Evolutionary conservation across 306 rosid genomes (phyloP).

Genomic region (Quercus bicolor): DNA sequence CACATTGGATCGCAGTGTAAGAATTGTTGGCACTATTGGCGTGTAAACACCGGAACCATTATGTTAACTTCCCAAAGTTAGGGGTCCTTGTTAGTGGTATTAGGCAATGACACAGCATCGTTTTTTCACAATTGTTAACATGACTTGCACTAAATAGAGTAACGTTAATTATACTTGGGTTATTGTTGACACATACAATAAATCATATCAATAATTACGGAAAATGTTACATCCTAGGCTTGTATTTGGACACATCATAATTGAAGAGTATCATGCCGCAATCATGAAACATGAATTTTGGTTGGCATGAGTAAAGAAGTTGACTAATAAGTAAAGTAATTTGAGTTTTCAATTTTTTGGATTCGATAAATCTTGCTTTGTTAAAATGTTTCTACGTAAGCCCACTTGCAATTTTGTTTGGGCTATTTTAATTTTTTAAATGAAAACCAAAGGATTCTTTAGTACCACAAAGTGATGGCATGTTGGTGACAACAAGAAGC

Average conservation of each 20-base stretch:
- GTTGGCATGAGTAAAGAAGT: neutral
- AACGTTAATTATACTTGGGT: too few relatives aligned
- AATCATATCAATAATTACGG: too few relatives aligned
- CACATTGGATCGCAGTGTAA: neutral
- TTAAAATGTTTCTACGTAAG: slow-evolving; percentile 9
- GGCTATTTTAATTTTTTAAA: neutral
- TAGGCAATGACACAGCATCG: neutral
- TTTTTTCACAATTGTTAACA: neutral
- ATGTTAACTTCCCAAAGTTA: neutral
- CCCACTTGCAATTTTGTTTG: slow-evolving; percentile 11
- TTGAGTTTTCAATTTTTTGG: neutral
- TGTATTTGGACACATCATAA: neutral
- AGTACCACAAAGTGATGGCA: neutral
- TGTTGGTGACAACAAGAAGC: slow-evolving; percentile 11
- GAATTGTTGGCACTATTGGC: neutral
- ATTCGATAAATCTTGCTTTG: neutral
- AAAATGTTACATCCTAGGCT: too few relatives aligned
- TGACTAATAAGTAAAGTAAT: neutral
- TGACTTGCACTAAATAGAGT: too few relatives aligned
- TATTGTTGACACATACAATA: too few relatives aligned
- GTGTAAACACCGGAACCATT: neutral
- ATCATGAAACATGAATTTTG: neutral
- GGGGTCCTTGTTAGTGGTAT: neutral
- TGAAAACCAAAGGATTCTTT: neutral
- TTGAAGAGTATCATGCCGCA: neutral